Evolutionary conservation across 345 rosid species (phyloP).

Genomic region (Euphorbia tirucalli): DNA sequence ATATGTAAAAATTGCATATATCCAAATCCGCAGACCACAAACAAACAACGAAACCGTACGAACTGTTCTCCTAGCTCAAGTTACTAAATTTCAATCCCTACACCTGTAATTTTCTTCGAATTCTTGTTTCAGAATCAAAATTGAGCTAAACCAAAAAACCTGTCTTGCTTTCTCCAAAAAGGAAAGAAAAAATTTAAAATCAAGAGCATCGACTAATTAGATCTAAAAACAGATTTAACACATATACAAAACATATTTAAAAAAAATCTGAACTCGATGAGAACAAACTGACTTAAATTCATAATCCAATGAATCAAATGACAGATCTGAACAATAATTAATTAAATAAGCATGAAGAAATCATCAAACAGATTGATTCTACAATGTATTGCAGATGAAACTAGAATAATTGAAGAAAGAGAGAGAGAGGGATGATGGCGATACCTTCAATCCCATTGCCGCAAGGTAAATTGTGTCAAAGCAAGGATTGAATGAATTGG

Average conservation of each 20-base stretch:
- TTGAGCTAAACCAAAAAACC: neutral
- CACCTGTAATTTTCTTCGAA: neutral
- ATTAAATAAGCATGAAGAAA: neutral
- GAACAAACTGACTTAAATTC: neutral
- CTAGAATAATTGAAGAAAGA: neutral
- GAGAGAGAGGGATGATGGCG: neutral
- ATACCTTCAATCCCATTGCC: conserved; percentile 1
- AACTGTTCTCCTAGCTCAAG: neutral
- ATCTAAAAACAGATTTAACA: neutral
- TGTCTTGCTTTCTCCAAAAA: neutral
- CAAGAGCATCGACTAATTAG: neutral
- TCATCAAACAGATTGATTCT: neutral
- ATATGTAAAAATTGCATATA: too few species aligned
- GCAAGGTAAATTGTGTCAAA: neutral
- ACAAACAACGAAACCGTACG: neutral
- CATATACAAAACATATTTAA: too few species aligned
- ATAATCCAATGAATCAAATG: neutral
- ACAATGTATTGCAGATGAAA: neutral
- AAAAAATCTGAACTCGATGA: too few species aligned
- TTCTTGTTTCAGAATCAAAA: neutral
- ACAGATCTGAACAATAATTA: neutral
- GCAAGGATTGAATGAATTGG: neutral
- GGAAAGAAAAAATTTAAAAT: neutral
- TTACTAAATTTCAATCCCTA: neutral
- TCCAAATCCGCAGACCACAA: too few species aligned